Evolutionary conservation across 1,284 basidiomycete species (phyloP), one percentile per base, ranked within the genome.

Genomic region (Cerrena zonata): DNA sequence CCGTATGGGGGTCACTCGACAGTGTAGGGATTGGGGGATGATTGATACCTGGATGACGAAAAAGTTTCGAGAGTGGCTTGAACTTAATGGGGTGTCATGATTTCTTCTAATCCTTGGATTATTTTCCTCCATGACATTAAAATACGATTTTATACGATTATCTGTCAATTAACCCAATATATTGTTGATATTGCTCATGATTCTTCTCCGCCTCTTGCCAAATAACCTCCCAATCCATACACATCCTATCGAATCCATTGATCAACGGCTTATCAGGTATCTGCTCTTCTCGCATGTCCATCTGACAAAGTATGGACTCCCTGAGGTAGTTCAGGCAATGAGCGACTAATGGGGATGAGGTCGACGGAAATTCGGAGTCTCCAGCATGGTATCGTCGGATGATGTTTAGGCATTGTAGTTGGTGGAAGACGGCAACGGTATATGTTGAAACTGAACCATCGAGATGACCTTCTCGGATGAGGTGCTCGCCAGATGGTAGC

Each of bases 171-270:
- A 15, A n/a, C n/a, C n/a, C n/a, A 34, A 34, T 34, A 34, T 34
- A 34, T 15, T 34, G 7, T 34, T 34, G 30, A 15, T 34, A 34
- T 15, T 34, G 7, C 30, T 34, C 21, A n/a, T 48, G 24, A 46
- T 51, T 51, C 43, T 44, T 45, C 44, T 51, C 49, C 22, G 49
- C 49, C 49, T 51, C 49, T 13, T 25, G 10, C n/a, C 44, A 51
- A 21, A 51, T 26, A 24, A 22, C 43, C 27, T 51, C 49, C 49
- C 49, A 51, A 39, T 51, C 49, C 23, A 45, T 18, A 37, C 49
- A 51, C 13, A 51, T 11, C 12, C 34, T 46, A 21, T 51, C 49
- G 43, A 51, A 51, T 18, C 49, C 49, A 26, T 51, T 51, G 22
- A 39, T 18, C 15, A 42, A 39, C 22, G 22, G 45, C 12, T 25